A percentile compares a stretch with the other conserved stretches of the same genome.
Evolutionary conservation across 768 basidiomycete genomes (phyloP).

Genomic region (Crassisporium funariophilum): DNA sequence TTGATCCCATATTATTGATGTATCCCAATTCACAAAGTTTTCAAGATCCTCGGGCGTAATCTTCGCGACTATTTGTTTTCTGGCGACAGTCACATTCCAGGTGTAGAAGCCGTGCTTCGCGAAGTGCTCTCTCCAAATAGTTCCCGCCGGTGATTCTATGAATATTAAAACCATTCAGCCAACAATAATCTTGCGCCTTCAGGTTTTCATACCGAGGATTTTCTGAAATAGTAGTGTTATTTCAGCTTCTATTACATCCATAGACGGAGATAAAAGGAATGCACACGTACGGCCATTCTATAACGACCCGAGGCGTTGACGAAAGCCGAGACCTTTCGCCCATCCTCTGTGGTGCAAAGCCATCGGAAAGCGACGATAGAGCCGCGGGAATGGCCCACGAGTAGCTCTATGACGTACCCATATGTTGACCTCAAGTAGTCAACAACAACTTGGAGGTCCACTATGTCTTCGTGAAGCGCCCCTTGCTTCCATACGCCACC

Average conservation of each 20-base stretch:
- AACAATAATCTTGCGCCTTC: background rate
- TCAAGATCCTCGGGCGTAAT: constrained; percentile 64
- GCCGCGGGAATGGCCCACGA: constrained; percentile 82
- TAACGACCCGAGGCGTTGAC: constrained; percentile 81
- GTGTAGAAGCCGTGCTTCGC: constrained; percentile 59
- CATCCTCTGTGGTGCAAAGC: constrained; percentile 65
- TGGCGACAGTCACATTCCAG: constrained; percentile 68
- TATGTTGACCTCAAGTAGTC: constrained; percentile 56
- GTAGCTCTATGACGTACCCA: constrained; percentile 68
- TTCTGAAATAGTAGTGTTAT: constrained; percentile 29
- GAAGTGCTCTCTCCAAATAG: constrained; percentile 52
- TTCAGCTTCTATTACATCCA: constrained; percentile 4
- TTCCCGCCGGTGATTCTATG: constrained; percentile 25
- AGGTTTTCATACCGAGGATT: constrained; percentile 40
- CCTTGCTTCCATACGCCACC: constrained; percentile 66
- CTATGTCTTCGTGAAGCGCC: constrained; percentile 58
- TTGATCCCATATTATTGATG: constrained; percentile 63
- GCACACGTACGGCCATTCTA: constrained; percentile 69
- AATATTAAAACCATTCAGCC: background rate
- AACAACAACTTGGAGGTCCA: constrained; percentile 68
- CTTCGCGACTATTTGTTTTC: constrained; percentile 52
- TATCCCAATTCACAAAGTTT: constrained; percentile 64
- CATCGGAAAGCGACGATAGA: constrained; percentile 68
- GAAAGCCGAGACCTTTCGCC: constrained; percentile 55
- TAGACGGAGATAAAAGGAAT: background rate